A percentile compares a stretch with the other conserved stretches of the same genome.
Evolutionary conservation across 768 basidiomycete genomes (phyloP).

Genomic region (Podaxis pistillaris): DNA sequence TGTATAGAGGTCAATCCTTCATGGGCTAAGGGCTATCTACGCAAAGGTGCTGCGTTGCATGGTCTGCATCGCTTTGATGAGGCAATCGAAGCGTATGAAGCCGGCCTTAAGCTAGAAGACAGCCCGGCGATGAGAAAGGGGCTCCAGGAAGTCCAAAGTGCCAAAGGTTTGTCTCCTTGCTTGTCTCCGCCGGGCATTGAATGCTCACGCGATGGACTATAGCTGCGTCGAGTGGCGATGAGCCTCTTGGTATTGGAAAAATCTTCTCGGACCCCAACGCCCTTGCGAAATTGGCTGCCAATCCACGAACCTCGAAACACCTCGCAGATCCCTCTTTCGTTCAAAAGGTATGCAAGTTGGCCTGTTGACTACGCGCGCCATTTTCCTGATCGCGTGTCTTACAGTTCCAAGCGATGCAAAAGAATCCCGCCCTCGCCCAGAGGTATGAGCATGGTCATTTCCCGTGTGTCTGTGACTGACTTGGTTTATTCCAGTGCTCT

Average conservation of each 20-base stretch:
- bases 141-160: conserved; percentile 83
- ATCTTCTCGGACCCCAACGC: conserved; percentile 85
- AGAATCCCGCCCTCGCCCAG: conserved; percentile 64
- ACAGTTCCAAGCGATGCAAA: conserved; percentile 65
- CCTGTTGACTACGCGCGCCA: conserved; percentile 7
- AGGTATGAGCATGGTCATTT: conserved; percentile 29
- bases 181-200: not conserved
- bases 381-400: conserved; percentile 10
- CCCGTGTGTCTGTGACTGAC: not conserved
- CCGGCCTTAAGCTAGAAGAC: conserved; percentile 79
- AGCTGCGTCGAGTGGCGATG: conserved; percentile 42
- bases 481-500: conserved; percentile 40
- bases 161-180: conserved; percentile 55
- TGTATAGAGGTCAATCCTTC: conserved; percentile 75
- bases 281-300: conserved; percentile 77
- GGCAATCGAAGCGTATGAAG: conserved; percentile 81
- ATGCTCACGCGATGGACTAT: conserved; percentile 25
- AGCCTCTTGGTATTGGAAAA: conserved; percentile 57
- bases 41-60: conserved; percentile 92
- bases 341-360: conserved; percentile 48
- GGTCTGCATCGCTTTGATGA: conserved; percentile 77
- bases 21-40: conserved; percentile 89
- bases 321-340: conserved; percentile 83
- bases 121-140: conserved; percentile 83
- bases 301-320: conserved; percentile 83